Percentiles rank a stretch among this genome's conserved stretches.
Conservation (phyloP, 495 filamentous ascomycete genomes). For the Aspergillus biplanus region DNA sequence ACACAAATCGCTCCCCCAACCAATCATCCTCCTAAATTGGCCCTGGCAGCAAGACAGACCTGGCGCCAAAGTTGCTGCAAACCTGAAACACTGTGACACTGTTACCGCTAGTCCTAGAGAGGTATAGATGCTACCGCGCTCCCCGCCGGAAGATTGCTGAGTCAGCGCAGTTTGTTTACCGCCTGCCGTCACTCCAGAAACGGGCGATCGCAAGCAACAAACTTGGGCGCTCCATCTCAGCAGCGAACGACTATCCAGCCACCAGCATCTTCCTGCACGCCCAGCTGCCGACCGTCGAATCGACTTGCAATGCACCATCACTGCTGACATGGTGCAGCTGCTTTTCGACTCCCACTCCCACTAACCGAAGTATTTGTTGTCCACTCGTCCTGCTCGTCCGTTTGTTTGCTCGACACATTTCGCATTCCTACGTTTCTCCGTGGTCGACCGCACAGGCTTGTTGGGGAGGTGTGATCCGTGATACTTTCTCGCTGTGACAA, state of each 20-base stretch:
- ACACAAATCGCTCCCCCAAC: too few relatives aligned
- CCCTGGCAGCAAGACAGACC: too few relatives aligned
- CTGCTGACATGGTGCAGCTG: slow-evolving; percentile 21
- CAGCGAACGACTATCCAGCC: not conserved
- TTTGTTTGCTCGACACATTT: slow-evolving; percentile 9
- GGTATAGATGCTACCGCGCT: slow-evolving; percentile 12
- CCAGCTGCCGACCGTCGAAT: not conserved
- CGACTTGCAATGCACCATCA: slow-evolving; percentile 14
- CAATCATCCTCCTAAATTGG: too few relatives aligned
- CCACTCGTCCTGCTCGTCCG: slow-evolving; percentile 6
- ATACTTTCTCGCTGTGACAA: not conserved
- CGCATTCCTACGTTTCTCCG: slow-evolving; percentile 12
- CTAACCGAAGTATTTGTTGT: slow-evolving; percentile 6
- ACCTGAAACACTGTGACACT: slow-evolving; percentile 11
- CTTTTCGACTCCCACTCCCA: slow-evolving; percentile 2
- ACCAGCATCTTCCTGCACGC: slow-evolving; percentile 1
- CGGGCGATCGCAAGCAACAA: slow-evolving; percentile 17
- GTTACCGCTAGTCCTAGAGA: slow-evolving; percentile 24
- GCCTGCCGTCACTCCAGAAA: slow-evolving; percentile 46
- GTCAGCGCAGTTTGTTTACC: slow-evolving; percentile 49
- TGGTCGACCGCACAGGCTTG: not conserved
- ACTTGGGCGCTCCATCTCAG: slow-evolving; percentile 1
- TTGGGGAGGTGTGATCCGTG: not conserved
- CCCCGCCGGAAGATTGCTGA: slow-evolving; percentile 20
- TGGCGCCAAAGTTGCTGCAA: not conserved